Percentiles rank a stretch among this genome's conserved stretches.
Conservation (phyloP, 2,329 filamentous ascomycete species). For the Pyrenochaeta sp. region DNA sequence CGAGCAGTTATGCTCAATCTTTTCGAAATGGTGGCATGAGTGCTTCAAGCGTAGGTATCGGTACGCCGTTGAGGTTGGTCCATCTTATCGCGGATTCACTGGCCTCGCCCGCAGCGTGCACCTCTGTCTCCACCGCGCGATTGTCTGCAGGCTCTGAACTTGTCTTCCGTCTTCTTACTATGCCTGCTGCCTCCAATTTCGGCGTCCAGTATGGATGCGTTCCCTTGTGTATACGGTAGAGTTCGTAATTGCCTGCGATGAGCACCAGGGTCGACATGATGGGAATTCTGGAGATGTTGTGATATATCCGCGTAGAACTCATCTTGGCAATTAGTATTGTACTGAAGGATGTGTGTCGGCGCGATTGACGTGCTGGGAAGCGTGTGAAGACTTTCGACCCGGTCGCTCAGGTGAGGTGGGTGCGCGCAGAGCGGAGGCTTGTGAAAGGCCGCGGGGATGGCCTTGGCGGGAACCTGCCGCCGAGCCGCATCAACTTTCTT, state of each 20-base stretch:
- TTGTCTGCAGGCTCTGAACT: constrained; percentile 7
- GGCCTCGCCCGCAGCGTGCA: constrained; percentile 6
- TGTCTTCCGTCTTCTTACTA: constrained; percentile 16
- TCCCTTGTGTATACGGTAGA: constrained; percentile 37
- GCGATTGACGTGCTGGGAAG: constrained; percentile 7
- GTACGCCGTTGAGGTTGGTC: constrained; percentile 38
- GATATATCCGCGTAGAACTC: constrained; percentile 21
- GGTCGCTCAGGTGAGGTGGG: constrained; percentile 3
- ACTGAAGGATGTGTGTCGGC: not conserved
- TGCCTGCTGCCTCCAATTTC: constrained; percentile 28
- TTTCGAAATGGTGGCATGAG: constrained; percentile 24
- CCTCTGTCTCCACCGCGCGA: constrained; percentile 5
- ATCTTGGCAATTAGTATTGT: constrained; percentile 7
- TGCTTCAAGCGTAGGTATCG: constrained; percentile 34
- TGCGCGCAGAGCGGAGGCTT: constrained; percentile 22
- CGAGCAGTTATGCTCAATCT: constrained; percentile 6
- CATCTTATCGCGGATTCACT: constrained; percentile 28
- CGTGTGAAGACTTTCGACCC: not conserved
- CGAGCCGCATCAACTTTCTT: constrained; percentile 18
- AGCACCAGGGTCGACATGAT: constrained; percentile 26
- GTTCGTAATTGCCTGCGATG: constrained; percentile 32
- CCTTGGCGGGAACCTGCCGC: constrained; percentile 23
- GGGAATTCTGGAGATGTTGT: constrained; percentile 17
- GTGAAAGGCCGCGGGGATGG: constrained; percentile 19
- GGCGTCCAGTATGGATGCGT: constrained; percentile 39